A percentile compares a stretch with the other conserved stretches of the same genome.
These are phyloP conservation scores for Dissophora ornata DNA, from an alignment of 192 early-diverging fungal genomes.

Conservation along the genomic window DNA sequence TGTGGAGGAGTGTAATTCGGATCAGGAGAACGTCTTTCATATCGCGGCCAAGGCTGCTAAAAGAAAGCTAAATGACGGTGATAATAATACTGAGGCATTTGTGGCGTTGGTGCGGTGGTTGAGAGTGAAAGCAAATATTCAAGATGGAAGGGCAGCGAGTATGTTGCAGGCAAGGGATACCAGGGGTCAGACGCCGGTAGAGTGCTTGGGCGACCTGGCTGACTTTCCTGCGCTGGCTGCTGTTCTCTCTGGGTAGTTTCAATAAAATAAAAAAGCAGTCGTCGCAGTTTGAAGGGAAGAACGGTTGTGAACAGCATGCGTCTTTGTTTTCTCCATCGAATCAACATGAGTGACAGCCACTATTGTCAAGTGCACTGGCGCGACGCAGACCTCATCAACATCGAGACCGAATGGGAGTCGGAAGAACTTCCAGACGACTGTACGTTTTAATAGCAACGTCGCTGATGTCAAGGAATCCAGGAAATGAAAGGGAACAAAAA, in stretches of 20 bases:
- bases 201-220: conserved; percentile 1
- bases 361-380: conserved; percentile 45
- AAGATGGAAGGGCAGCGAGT: background rate
- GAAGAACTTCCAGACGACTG: conserved; percentile 37
- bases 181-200: conserved; percentile 18
- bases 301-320: no score
- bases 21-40: conserved; percentile 47
- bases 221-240: background rate
- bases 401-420: conserved; percentile 31
- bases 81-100: background rate
- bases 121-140: conserved; percentile 1
- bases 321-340: background rate
- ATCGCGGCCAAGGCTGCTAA: conserved; percentile 16
- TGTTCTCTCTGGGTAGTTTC: no score
- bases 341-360: conserved; percentile 49
- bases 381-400: conserved; percentile 31
- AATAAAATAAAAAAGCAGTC: no score
- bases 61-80: background rate
- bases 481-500: no score
- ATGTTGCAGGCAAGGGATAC: conserved; percentile 24
- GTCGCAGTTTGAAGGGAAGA: no score
- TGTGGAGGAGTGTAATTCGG: conserved; percentile 8
- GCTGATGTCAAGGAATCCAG: no score
- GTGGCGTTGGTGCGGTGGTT: conserved; percentile 33
- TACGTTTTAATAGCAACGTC: background rate